phyloP scores from a whole-genome alignment of 768 basidiomycete species.

The Plicaturopsis crispa region DNA sequence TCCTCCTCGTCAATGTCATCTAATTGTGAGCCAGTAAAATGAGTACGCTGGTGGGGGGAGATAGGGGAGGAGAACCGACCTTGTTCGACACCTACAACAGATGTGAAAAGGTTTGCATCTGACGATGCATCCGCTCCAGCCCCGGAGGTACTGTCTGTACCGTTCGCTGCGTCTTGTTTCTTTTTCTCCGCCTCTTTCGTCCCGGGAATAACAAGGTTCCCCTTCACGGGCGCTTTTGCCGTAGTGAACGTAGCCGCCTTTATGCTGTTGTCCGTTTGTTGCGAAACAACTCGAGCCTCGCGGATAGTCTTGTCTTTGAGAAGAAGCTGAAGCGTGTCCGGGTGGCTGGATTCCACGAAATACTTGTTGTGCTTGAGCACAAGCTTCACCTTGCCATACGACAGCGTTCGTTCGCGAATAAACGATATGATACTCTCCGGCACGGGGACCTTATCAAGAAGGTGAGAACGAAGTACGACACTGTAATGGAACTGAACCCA shows the following conservation, averaged over 20 bases:
- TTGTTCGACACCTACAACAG: slow-evolving; percentile 90
- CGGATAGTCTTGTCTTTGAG: slow-evolving; percentile 83
- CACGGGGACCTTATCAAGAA: slow-evolving; percentile 67
- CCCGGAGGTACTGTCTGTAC: slow-evolving; percentile 18
- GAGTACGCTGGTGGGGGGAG: slow-evolving; percentile 1
- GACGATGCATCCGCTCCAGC: slow-evolving; percentile 46
- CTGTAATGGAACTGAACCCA: slow-evolving; percentile 18
- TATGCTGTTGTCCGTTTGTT: slow-evolving; percentile 64
- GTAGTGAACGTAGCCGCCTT: slow-evolving; percentile 73
- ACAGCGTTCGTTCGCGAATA: slow-evolving; percentile 89
- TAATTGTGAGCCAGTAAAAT: slow-evolving; percentile 19
- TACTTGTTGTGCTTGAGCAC: slow-evolving; percentile 98
- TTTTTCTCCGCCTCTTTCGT: slow-evolving; percentile 69
- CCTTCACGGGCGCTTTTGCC: slow-evolving; percentile 75
- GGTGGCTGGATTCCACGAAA: slow-evolving; percentile 92
- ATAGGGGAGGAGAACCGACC: slow-evolving; percentile 36
- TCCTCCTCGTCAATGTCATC: slow-evolving; percentile 98
- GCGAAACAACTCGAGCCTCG: slow-evolving; percentile 72
- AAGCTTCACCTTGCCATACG: slow-evolving; percentile 97
- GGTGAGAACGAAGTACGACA: slow-evolving; percentile 6
- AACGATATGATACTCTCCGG: slow-evolving; percentile 80
- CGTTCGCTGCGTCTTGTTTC: slow-evolving; percentile 46
- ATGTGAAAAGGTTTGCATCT: slow-evolving; percentile 86
- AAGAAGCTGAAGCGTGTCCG: slow-evolving; percentile 83
- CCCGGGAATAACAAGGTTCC: slow-evolving; percentile 81